These are phyloP conservation scores for Leccinum arenicola DNA, from an alignment of 768 basidiomycete species.

Conservation along the genomic window DNA sequence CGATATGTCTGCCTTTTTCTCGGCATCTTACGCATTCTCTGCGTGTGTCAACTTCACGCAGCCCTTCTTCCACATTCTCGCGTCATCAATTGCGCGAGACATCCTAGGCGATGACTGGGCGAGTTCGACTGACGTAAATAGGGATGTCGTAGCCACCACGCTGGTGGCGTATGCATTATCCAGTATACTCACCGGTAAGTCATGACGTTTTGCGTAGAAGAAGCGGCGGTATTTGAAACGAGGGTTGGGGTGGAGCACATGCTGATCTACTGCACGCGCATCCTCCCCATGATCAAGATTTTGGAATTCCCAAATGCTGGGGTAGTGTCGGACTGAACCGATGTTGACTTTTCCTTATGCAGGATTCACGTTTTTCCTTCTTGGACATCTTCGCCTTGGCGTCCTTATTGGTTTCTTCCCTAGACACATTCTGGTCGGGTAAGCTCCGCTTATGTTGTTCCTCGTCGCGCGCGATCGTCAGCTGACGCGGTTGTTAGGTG, in stretches of 20 bases:
- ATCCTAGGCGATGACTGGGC: conserved; percentile 38
- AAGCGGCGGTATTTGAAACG: neutral
- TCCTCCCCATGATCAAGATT: conserved; percentile 1
- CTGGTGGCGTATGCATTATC: conserved; percentile 86
- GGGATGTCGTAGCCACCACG: conserved; percentile 86
- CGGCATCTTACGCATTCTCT: neutral
- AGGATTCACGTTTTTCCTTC: conserved; percentile 73
- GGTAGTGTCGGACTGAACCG: conserved; percentile 2
- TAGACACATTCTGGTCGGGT: conserved; percentile 95
- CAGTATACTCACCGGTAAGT: conserved; percentile 78
- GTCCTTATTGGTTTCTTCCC: conserved; percentile 93
- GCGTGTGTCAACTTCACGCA: conserved; percentile 24
- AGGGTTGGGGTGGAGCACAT: neutral
- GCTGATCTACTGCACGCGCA: conserved; percentile 1
- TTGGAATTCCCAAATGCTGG: conserved; percentile 14
- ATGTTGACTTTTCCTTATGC: neutral
- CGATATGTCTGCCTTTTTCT: neutral
- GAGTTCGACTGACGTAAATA: conserved; percentile 53
- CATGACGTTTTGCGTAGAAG: neutral
- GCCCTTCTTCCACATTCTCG: conserved; percentile 96
- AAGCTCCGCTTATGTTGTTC: conserved; percentile 26
- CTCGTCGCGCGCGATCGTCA: neutral
- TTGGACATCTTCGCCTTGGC: conserved; percentile 82
- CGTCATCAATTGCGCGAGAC: conserved; percentile 65
- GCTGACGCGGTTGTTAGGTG: conserved; percentile 40